Evolutionary conservation across 495 filamentous ascomycete species (phyloP), one percentile per base, ranked within the genome.

Genomic region (Aspergillus baeticus): DNA sequence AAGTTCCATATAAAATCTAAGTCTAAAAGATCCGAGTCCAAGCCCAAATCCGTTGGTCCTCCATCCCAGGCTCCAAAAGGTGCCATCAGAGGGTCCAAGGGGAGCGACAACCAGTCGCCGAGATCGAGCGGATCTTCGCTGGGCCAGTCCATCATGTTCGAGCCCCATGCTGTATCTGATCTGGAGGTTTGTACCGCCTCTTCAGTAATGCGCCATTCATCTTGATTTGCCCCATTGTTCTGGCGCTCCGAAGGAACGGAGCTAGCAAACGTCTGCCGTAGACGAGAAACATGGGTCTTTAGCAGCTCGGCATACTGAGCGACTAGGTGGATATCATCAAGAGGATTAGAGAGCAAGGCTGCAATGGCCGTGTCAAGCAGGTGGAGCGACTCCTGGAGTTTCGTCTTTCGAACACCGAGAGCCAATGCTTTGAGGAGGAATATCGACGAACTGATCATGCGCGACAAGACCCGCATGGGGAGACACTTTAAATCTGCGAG

Each of bases 381-480:
- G 18, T 65, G 60, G 3, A 76, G 59, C 5, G 70, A 66, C 5
- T 66, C 61, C 35, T 69, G 60, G 14, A 76, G 55, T 51, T 73
- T 68, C 6, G 61, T 52, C 31, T 65, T 70, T 23, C 65, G 62
- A 1, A 64, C 64, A 1, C 74, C 74, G 5, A 77, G 54, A 33
- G 67, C 69, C 13, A 77, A 56, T 8, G 71, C 68, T 62, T 77
- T 77, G 43, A 77, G 63, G 1, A 75, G 58, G 41, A 71, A 77
- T 49, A 77, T 71, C 0, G 69, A 71, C 4, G 68, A 65, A 11
- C 66, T 70, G 10, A 69, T 73, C n/a, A 70, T 71, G 21, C 72
- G 67, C 3, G 71, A 65, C 41, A 75, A 67, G 20, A 71, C 60
- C 2, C 74, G 64, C 46, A 75, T 66, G 0, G 72, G 74, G 6